These are phyloP conservation scores for Pholiota microspora DNA, from an alignment of 768 basidiomycete species.

Conservation along the genomic window DNA sequence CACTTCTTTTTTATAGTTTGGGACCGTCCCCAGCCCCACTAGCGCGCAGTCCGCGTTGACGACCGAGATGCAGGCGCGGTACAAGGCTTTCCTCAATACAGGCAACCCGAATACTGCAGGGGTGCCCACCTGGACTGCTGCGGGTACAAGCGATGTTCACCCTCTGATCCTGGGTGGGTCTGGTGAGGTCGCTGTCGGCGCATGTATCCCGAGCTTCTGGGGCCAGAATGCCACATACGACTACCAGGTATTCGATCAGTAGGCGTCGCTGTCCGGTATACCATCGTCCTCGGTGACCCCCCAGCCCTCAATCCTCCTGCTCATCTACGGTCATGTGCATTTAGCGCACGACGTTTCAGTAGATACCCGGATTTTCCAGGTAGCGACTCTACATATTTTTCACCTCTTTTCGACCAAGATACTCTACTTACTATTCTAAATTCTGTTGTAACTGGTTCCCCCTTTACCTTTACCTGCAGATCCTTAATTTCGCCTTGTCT, in stretches of 20 bases:
- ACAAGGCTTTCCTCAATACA: slow-evolving; percentile 60
- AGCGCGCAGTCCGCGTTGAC: slow-evolving; percentile 56
- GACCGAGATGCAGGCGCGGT: slow-evolving; percentile 66
- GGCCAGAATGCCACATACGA: slow-evolving; percentile 62
- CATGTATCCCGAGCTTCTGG: slow-evolving; percentile 70
- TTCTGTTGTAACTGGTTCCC: not conserved
- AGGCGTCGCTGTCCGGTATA: slow-evolving; percentile 10
- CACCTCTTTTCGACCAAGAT: not conserved
- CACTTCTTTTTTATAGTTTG: slow-evolving; percentile 33
- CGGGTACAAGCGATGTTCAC: slow-evolving; percentile 50
- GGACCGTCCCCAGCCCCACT: slow-evolving; percentile 56
- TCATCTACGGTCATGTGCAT: no score
- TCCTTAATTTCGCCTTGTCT: not conserved
- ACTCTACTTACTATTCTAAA: not conserved
- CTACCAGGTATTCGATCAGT: slow-evolving; percentile 62
- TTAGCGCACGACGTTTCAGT: no score
- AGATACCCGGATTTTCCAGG: not conserved
- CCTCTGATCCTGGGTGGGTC: slow-evolving; percentile 61
- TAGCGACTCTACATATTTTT: not conserved
- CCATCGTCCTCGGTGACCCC: not conserved
- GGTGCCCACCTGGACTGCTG: slow-evolving; percentile 51
- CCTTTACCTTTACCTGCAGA: slow-evolving; percentile 2
- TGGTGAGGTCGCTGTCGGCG: slow-evolving; percentile 49
- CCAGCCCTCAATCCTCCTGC: not conserved
- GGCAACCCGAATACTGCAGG: slow-evolving; percentile 61